Base-by-base conservation (phyloP, 208 protist genomes). In the Leishmania guyanensis region DNA sequence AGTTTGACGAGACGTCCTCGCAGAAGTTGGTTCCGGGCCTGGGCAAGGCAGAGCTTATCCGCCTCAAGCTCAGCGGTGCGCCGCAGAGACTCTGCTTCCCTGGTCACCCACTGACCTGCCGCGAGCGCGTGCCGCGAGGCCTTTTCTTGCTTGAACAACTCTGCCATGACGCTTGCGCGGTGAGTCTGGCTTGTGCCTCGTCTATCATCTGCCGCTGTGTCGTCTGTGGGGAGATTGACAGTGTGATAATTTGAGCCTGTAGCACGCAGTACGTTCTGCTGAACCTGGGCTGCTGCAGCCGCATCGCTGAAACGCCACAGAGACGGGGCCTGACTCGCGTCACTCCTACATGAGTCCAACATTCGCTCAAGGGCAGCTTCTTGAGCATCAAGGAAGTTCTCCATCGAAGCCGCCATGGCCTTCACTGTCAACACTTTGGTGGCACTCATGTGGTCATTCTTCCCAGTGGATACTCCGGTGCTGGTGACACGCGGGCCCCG, bases 41-140 rank as follows among this genome's bases (percentile, higher is more conserved):
- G 75, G 48, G 85, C 89, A 29, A 94, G 56, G n/a, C 75, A 33
- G 14, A 91, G 84, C 76, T 89, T 89, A 54, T 90, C 86, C 56
- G 79, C 75, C 80, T 95, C 92, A 5, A 95, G 75, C 17, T 82
- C 83, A 22, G 90, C 89, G 17, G 86, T 66, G 4, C 90, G 90
- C 56, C 81, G 82, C 60, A 95, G 75, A 5, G 76, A 70, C 50
- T 78, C 80, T 3, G 76, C 72, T 54, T 83, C 74, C 75, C 36
- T 80, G 0, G 88, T 78, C 29, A 76, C 83, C 16, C 78, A 87
- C 29, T 83, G 81, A 6, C 82, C 72, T 36, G 56, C 39, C 56
- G 62, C 64, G 60, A 79, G 65, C 1, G 75, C 79, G 70, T 81
- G 72, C 81, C 86, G 85, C 64, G 85, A 86, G 29, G 54, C 79